These are phyloP conservation scores for Alternaria angustiovoidea DNA, from an alignment of 2,329 filamentous ascomycete genomes.

Conservation along the genomic window DNA sequence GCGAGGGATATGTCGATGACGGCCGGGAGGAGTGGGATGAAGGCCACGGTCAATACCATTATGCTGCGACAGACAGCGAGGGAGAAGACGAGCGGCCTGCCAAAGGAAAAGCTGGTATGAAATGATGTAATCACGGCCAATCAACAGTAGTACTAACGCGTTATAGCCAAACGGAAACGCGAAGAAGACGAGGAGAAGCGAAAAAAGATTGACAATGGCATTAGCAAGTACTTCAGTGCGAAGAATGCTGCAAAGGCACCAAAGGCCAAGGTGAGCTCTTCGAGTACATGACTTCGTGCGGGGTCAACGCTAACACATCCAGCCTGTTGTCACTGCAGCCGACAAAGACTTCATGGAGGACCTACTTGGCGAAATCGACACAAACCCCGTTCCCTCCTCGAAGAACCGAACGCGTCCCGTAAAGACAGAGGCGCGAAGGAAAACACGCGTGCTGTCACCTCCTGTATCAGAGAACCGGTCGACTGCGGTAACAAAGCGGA, in stretches of 20 bases:
- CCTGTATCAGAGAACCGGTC: slow-evolving; percentile 61
- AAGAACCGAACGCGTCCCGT: slow-evolving; percentile 67
- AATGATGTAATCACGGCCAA: neutral
- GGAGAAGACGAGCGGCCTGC: slow-evolving; percentile 73
- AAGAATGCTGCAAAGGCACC: slow-evolving; percentile 69
- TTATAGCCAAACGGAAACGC: slow-evolving; percentile 80
- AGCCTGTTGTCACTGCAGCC: slow-evolving; percentile 82
- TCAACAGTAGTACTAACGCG: slow-evolving; percentile 27
- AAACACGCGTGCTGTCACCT: slow-evolving; percentile 81
- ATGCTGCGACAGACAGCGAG: slow-evolving; percentile 72
- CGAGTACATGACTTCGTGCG: neutral
- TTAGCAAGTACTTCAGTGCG: slow-evolving; percentile 92
- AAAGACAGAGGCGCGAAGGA: slow-evolving; percentile 78
- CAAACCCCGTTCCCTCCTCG: slow-evolving; percentile 69
- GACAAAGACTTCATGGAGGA: slow-evolving; percentile 88
- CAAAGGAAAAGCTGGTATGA: slow-evolving; percentile 65
- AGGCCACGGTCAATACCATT: slow-evolving; percentile 77
- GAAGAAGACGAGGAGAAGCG: slow-evolving; percentile 86
- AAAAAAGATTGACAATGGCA: slow-evolving; percentile 88
- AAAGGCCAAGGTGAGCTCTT: slow-evolving; percentile 77
- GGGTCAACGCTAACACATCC: slow-evolving; percentile 29
- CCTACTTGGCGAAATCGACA: slow-evolving; percentile 87
- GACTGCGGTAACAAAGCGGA: slow-evolving; percentile 29
- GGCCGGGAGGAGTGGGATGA: slow-evolving; percentile 73
- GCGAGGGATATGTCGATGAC: slow-evolving; percentile 95